Conservation (phyloP, 2,329 filamentous ascomycete species). For the Colletotrichum salicis region DNA sequence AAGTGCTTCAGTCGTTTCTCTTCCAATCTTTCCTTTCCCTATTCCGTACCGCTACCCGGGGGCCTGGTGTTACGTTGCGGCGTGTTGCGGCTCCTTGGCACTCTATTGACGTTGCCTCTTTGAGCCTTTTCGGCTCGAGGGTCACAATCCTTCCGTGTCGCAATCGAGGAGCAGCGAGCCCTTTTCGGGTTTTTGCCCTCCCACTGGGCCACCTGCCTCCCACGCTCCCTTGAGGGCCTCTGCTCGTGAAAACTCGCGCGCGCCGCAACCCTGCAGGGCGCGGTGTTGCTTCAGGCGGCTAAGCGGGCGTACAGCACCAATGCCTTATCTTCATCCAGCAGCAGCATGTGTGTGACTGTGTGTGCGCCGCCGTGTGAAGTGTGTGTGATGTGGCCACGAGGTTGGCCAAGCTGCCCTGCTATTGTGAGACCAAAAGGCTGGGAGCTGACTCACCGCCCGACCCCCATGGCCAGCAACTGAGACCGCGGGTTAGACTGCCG, state of each 20-base stretch:
- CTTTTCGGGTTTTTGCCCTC: background rate
- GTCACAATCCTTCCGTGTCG: background rate
- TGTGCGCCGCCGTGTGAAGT: background rate
- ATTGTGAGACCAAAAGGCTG: background rate
- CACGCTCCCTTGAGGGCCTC: background rate
- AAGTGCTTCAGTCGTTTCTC: background rate
- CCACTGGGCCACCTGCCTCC: no score
- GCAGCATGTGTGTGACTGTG: background rate
- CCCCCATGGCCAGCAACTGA: background rate
- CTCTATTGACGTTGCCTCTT: background rate
- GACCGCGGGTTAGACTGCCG: background rate
- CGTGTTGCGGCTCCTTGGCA: background rate
- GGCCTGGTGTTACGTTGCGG: background rate
- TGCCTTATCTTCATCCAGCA: constrained; percentile 3
- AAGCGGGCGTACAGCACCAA: background rate
- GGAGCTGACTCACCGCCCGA: constrained; percentile 2
- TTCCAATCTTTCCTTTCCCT: background rate
- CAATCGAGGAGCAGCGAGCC: background rate
- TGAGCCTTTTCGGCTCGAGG: background rate
- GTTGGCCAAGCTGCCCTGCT: background rate
- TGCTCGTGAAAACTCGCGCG: background rate
- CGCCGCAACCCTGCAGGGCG: background rate
- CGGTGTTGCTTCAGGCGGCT: background rate
- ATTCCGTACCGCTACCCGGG: background rate
- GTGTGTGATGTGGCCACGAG: background rate